Base-by-base conservation (phyloP, 176 grass and related monocot species). In the Cenchrus purpureus region DNA sequence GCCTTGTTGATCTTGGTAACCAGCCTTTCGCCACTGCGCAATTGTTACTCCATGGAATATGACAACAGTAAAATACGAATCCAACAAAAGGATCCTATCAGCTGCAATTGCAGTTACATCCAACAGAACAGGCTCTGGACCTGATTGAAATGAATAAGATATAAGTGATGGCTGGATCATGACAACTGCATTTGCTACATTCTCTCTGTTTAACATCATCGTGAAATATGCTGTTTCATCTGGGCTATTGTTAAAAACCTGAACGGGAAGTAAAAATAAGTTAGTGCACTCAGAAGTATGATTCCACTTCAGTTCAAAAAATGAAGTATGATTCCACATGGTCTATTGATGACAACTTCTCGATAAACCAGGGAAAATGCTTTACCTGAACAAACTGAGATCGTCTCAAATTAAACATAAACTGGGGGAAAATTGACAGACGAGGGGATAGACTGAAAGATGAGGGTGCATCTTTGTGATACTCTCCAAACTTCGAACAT, bases 361-460 rank as follows among this genome's bases (percentile, higher is more conserved):
- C 57, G 62, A 45, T 65, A 72, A 84, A 68, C 50, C 68, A 80
- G 55, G 65, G 1, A 1, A 66, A 81, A 32, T 68, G 42, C 56
- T 76, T 73, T 85, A 94, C 95, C 95, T 97, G 95, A 84, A 97
- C 79, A 86, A 97, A 97, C 74, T 97, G 95, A 82, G 95, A 97
- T 29, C 95, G 92, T 73, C 95, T 95, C 68, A 95, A 90, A 79
- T 97, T 90, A 81, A 97, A 97, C 11, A 95, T 95, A 69, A 97
- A 97, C 65, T 95, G 95, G 11, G 92, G 95, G 52, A 97, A 97
- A 84, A 97, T 93, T 25, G 95, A 98, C 74, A 98, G 53, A 63
- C 89, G 91, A 52, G 95, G 92, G 20, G 95, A 98, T 83, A 98
- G 90, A 84, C 90, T 95, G 77, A 95, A 98, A 58, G 92, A 93